phyloP scores from a whole-genome alignment of 2,329 filamentous ascomycete genomes.

The Xylariaceae sp. region DNA sequence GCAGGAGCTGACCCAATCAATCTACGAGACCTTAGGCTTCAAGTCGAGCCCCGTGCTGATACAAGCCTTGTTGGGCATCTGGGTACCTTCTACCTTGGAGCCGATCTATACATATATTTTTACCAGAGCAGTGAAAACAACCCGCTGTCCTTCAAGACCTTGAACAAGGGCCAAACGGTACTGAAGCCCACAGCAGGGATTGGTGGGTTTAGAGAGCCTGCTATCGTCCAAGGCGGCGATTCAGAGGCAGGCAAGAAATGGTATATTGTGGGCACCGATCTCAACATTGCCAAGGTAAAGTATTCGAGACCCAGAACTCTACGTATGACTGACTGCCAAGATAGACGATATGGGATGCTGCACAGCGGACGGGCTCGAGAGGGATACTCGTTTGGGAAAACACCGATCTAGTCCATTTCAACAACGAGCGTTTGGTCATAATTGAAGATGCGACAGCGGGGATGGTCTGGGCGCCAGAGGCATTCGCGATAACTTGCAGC shows the following conservation, averaged over 20 bases:
- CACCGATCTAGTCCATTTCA: slow-evolving; percentile 57
- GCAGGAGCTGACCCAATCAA: slow-evolving; percentile 31
- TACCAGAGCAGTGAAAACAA: slow-evolving; percentile 60
- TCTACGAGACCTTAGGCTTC: slow-evolving; percentile 31
- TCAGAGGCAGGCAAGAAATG: slow-evolving; percentile 55
- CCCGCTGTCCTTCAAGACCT: slow-evolving; percentile 52
- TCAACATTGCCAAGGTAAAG: slow-evolving; percentile 54
- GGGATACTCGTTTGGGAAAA: slow-evolving; percentile 63
- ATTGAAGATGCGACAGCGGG: slow-evolving; percentile 60
- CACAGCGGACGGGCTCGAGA: slow-evolving; percentile 56
- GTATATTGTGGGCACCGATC: slow-evolving; percentile 61
- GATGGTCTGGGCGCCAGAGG: slow-evolving; percentile 65
- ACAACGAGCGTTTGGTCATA: slow-evolving; percentile 51
- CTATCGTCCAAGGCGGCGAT: slow-evolving; percentile 54
- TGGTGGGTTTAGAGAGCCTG: slow-evolving; percentile 58
- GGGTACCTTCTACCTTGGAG: slow-evolving; percentile 60
- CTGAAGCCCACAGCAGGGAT: slow-evolving; percentile 57
- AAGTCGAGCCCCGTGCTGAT: slow-evolving; percentile 40
- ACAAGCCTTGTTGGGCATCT: slow-evolving; percentile 56
- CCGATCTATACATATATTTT: slow-evolving; percentile 59
- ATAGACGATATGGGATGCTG: slow-evolving; percentile 58
- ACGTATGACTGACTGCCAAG: slow-evolving; percentile 6
- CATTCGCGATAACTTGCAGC: too few relatives aligned
- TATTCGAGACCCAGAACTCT: background rate
- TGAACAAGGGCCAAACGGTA: slow-evolving; percentile 56